A percentile compares a stretch with the other conserved stretches of the same genome.
phyloP scores from a whole-genome alignment of 129 eudicot species.

The Solidago caesia region DNA sequence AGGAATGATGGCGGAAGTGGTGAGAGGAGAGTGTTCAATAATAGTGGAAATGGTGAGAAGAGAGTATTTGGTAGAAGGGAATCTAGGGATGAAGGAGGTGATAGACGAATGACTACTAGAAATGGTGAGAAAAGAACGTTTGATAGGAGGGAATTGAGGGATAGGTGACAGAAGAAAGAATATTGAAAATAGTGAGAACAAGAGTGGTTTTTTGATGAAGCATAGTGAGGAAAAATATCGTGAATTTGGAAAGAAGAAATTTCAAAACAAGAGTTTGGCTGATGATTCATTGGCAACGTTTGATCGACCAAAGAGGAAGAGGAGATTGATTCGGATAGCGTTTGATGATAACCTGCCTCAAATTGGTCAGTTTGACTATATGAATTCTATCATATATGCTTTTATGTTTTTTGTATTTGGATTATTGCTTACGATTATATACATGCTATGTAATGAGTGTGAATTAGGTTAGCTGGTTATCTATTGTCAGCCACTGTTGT shows the following conservation, averaged over 20 bases:
- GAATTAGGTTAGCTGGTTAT: not conserved
- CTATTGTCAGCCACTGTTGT: constrained; percentile 73
- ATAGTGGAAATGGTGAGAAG: not conserved
- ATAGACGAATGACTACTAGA: not conserved
- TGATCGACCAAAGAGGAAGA: constrained; percentile 56
- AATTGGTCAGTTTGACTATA: constrained; percentile 51
- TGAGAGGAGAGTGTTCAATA: constrained; percentile 16
- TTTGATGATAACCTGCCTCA: constrained; percentile 51
- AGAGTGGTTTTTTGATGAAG: constrained; percentile 22
- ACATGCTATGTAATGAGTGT: not conserved
- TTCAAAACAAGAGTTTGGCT: constrained; percentile 26
- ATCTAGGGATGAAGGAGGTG: not conserved
- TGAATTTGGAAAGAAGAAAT: constrained; percentile 36
- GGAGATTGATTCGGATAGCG: constrained; percentile 56
- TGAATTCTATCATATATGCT: constrained; percentile 11
- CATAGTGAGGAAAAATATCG: constrained; percentile 25
- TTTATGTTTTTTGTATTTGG: constrained; percentile 5
- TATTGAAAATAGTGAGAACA: constrained; percentile 24
- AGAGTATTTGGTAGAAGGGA: not conserved
- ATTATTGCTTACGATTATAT: constrained; percentile 8
- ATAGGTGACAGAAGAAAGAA: constrained; percentile 25
- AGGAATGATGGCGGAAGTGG: not conserved
- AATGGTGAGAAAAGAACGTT: constrained; percentile 20
- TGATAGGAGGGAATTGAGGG: constrained; percentile 1
- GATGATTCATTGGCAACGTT: constrained; percentile 35